A percentile compares a stretch with the other conserved stretches of the same genome.
Conservation (phyloP, 768 basidiomycete genomes). For the Hebeloma cylindrosporum region DNA sequence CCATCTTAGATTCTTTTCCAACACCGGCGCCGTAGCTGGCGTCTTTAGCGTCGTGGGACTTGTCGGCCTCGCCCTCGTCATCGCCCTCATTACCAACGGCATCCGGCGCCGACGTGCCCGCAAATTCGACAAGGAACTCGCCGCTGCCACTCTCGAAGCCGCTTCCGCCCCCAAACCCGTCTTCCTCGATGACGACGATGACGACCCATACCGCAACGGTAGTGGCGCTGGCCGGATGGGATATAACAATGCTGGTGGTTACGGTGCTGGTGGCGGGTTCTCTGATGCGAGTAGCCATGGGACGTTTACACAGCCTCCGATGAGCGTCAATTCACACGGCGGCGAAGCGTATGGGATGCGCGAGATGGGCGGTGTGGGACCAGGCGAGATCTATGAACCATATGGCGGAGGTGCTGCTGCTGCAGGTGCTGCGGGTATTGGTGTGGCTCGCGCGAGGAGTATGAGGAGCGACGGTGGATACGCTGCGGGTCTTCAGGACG, state of each 20-base stretch:
- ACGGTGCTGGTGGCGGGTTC: constrained; percentile 23
- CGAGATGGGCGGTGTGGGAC: constrained; percentile 34
- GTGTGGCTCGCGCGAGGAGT: constrained; percentile 42
- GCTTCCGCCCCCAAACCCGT: constrained; percentile 51
- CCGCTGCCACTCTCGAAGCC: constrained; percentile 67
- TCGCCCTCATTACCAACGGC: constrained; percentile 49
- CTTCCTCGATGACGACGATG: constrained; percentile 56
- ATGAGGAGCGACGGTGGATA: constrained; percentile 20
- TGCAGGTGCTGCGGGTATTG: constrained; percentile 43
- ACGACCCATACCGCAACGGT: constrained; percentile 27
- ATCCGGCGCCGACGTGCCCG: constrained; percentile 64
- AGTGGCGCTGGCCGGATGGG: constrained; percentile 16
- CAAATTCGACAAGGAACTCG: constrained; percentile 72
- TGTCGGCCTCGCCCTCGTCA: constrained; percentile 47
- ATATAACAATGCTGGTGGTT: constrained; percentile 8
- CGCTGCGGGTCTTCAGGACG: constrained; percentile 33
- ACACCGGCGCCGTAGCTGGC: constrained; percentile 71
- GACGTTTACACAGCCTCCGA: constrained; percentile 50
- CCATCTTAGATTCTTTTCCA: constrained; percentile 60
- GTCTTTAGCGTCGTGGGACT: constrained; percentile 74
- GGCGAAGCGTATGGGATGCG: constrained; percentile 52
- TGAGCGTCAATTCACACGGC: constrained; percentile 27
- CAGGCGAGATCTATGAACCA: constrained; percentile 34
- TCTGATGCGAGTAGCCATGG: constrained; percentile 58
- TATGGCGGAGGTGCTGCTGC: constrained; percentile 22